Percentiles rank a stretch among this genome's conserved stretches.
These are phyloP conservation scores for Phaeoacremonium minimum DNA, from an alignment of 2,329 filamentous ascomycete genomes.

Conservation along the genomic window DNA sequence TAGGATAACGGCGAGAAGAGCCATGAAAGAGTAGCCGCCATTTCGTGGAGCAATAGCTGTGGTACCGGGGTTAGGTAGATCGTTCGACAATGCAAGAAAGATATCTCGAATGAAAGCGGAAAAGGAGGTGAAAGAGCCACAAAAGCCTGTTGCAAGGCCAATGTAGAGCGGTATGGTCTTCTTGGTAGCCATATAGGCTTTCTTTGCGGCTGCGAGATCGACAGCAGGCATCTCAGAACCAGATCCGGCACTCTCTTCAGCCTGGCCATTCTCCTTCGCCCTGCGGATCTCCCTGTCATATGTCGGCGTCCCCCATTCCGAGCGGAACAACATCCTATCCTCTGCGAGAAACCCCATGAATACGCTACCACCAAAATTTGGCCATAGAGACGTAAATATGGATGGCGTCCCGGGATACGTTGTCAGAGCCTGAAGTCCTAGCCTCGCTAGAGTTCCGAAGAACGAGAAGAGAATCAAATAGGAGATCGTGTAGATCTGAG, in stretches of 20 bases:
- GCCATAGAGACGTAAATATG: constrained; percentile 74
- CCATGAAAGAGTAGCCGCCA: constrained; percentile 79
- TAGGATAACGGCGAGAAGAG: constrained; percentile 70
- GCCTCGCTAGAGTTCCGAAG: constrained; percentile 74
- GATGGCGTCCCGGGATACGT: constrained; percentile 75
- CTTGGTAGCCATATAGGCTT: constrained; percentile 61
- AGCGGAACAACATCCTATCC: constrained; percentile 69
- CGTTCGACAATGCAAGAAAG: constrained; percentile 76
- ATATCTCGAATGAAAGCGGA: constrained; percentile 78
- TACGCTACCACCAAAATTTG: constrained; percentile 77
- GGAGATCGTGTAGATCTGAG: constrained; percentile 67
- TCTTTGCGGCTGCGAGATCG: constrained; percentile 41
- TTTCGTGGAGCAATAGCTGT: constrained; percentile 46
- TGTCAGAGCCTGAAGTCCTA: constrained; percentile 77
- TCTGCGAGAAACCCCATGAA: constrained; percentile 84
- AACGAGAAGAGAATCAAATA: constrained; percentile 85
- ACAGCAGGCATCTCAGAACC: constrained; percentile 11
- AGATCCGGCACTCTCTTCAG: constrained; percentile 32
- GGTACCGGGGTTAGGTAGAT: constrained; percentile 45
- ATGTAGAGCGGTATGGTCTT: constrained; percentile 88
- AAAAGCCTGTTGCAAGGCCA: constrained; percentile 64
- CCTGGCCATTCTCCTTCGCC: constrained; percentile 24
- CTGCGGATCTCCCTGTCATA: constrained; percentile 29
- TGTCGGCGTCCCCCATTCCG: constrained; percentile 54
- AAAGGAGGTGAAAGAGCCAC: constrained; percentile 75